A percentile compares a stretch with the other conserved stretches of the same genome.
Conservation (phyloP, 306 rosid genomes). For the Medicago ruthenica region DNA sequence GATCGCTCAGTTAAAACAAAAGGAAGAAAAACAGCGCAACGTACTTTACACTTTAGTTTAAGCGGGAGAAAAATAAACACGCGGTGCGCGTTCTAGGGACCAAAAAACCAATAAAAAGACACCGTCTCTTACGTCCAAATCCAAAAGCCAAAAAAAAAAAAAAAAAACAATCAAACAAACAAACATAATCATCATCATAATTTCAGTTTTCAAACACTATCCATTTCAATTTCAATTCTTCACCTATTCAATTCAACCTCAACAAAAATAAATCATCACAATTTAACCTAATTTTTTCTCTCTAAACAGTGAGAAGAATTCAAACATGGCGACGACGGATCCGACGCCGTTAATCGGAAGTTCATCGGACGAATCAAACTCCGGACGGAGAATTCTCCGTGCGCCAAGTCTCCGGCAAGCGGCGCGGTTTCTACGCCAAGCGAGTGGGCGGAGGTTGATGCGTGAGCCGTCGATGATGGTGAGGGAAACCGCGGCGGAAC, state of each 20-base stretch:
- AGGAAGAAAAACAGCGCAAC: not conserved
- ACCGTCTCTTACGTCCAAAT: not conserved
- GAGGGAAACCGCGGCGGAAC: conserved; percentile 94
- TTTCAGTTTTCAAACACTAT: not conserved
- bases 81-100: not conserved
- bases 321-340: conserved; percentile 72
- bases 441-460: conserved; percentile 81
- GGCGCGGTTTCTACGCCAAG: conserved; percentile 87
- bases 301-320: not conserved
- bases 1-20: not conserved
- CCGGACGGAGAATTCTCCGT: conserved; percentile 62
- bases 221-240: not conserved
- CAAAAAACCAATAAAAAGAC: not conserved
- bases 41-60: not conserved
- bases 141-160: not conserved
- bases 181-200: not conserved
- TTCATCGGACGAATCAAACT: conserved; percentile 64
- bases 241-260: not conserved
- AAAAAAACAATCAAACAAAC: no score
- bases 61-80: conserved; percentile 24
- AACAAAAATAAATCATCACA: not conserved
- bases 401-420: conserved; percentile 87
- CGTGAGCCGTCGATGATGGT: conserved; percentile 97
- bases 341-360: conserved; percentile 66
- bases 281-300: not conserved